Percentiles rank a stretch among this genome's conserved stretches.
These are phyloP conservation scores for Oenanthe javanica DNA, from an alignment of 140 eudicot genomes.

Conservation along the genomic window DNA sequence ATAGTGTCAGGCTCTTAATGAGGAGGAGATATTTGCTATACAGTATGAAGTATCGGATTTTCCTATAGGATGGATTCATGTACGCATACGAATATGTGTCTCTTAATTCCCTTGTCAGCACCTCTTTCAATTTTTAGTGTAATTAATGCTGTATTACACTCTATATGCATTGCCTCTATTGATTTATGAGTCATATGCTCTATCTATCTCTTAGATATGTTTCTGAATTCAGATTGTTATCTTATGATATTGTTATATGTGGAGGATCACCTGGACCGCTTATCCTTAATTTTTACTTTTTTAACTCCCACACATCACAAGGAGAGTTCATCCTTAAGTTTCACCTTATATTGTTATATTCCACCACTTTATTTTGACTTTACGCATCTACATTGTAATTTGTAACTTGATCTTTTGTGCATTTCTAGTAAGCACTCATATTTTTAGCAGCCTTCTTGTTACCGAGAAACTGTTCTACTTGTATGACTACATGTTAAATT, in stretches of 20 bases:
- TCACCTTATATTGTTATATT: not conserved
- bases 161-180: not conserved
- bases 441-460: not conserved
- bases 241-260: not conserved
- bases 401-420: not conserved
- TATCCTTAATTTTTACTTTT: not conserved
- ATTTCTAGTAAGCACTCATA: not conserved
- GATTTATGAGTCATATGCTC: not conserved
- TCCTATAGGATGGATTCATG: slow-evolving; percentile 82
- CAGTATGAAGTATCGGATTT: slow-evolving; percentile 52
- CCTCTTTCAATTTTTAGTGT: not conserved
- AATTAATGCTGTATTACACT: not conserved
- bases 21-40: slow-evolving; percentile 63
- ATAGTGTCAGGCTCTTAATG: slow-evolving; percentile 62
- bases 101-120: not conserved
- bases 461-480: slow-evolving; percentile 7
- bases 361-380: not conserved
- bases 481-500: not conserved
- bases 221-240: not conserved
- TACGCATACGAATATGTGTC: slow-evolving; percentile 21
- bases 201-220: not conserved
- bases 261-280: not conserved
- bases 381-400: not conserved
- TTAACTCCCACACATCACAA: not conserved
- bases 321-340: not conserved